Evolutionary conservation across 1,284 basidiomycete genomes (phyloP), one percentile per base, ranked within the genome.

Genomic region (Ceratobasidium sp.): DNA sequence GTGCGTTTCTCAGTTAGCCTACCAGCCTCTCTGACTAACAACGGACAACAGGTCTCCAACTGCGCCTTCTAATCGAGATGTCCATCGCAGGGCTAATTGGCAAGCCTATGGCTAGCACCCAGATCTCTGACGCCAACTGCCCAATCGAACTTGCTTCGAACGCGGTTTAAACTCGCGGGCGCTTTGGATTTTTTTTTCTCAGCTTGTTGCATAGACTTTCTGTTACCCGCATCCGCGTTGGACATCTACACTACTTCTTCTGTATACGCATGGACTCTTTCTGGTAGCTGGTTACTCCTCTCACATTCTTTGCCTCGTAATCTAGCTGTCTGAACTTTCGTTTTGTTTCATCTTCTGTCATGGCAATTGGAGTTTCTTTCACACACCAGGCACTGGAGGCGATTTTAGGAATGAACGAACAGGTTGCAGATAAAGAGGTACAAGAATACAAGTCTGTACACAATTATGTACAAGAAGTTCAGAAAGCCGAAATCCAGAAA

Each of bases 111-210:
- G 86, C 90, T 0, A 89, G 91, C 0, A 89, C 91, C 0, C 86
- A 90, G 79, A 87, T 95, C 63, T 86, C 88, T 7, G 88, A 91
- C 81, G 92, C 92, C 0, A 84, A 87, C 18, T 97, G 95, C 83
- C 95, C 95, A 0, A 89, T 96, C 81, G 90, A 95, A 83, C 88
- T 97, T 0, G 82, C 93, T 6, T 80, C 86, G 6, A 90, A 87
- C 81, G 64, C 77, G 40, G 79, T 68, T 42, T 80, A 77, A 80
- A 46, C 40, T n/a, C 18, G 9, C 44, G 4, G 1, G 55, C 40
- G 60, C 23, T 40, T 40, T 20, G 42, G n/a, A 23, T 33, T 72
- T 58, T 40, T 5, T 10, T 60, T 61, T 7, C 40, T 40, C 33
- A 51, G 28, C 55, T n/a, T 49, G n/a, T 69, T 33, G 58, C 28